Conservation (phyloP, 2,329 filamentous ascomycete species). For the Thielaviopsis punctulata region DNA sequence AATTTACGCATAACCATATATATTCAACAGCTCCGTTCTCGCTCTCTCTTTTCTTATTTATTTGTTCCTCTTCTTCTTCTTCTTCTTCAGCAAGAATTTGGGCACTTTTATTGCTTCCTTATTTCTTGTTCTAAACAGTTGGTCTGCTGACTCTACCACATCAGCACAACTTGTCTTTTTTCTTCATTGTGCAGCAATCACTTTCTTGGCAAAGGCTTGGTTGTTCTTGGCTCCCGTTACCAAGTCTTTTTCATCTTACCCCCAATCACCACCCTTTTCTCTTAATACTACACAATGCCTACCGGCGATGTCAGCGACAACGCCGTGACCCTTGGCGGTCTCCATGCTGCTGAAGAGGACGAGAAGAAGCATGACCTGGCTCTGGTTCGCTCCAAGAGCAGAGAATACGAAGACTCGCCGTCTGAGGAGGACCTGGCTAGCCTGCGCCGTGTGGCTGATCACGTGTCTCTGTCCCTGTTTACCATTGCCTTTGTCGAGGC, state of each 20-base stretch:
- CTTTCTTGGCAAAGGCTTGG: constrained; percentile 1
- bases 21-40: not conserved
- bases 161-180: not conserved
- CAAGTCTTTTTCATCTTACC: not conserved
- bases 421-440: constrained; percentile 34
- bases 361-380: constrained; percentile 17
- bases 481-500: constrained; percentile 51
- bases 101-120: not conserved
- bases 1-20: too few species aligned
- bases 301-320: constrained; percentile 21
- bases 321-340: constrained; percentile 18
- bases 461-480: constrained; percentile 41
- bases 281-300: constrained; percentile 15
- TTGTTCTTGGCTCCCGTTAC: not conserved
- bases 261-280: not conserved
- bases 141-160: not conserved
- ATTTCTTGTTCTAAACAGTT: not conserved
- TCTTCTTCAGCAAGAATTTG: not conserved
- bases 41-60: not conserved
- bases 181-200: not conserved
- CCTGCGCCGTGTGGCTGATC: constrained; percentile 36
- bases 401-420: constrained; percentile 18
- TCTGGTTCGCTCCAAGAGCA: constrained; percentile 15
- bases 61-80: not conserved
- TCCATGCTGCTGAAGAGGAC: constrained; percentile 15